Percentiles rank a stretch among this genome's conserved stretches.
phyloP scores from a whole-genome alignment of 495 filamentous ascomycete species.

The Xylaria intraflava region DNA sequence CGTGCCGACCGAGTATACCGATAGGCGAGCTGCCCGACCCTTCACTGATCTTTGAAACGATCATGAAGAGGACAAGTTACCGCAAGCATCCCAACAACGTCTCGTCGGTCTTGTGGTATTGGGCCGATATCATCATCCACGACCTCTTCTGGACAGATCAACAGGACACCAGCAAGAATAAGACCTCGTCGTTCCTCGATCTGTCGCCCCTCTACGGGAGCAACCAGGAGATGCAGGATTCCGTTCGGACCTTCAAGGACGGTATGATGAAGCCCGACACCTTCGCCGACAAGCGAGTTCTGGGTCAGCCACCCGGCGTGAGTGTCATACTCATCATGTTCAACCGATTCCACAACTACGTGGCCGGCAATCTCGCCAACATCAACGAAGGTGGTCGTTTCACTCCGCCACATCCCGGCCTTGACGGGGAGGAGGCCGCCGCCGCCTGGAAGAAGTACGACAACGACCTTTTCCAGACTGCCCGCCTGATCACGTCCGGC shows the following conservation, averaged over 20 bases:
- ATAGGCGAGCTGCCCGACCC: slow-evolving; percentile 67
- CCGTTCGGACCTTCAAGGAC: slow-evolving; percentile 70
- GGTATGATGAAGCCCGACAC: slow-evolving; percentile 80
- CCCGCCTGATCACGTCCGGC: slow-evolving; percentile 66
- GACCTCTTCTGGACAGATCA: slow-evolving; percentile 39
- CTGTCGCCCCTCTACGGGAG: slow-evolving; percentile 82
- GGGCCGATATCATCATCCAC: slow-evolving; percentile 86
- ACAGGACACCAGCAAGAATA: slow-evolving; percentile 47
- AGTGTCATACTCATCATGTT: slow-evolving; percentile 66
- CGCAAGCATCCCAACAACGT: slow-evolving; percentile 59
- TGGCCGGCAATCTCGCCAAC: slow-evolving; percentile 51
- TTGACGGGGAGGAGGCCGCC: slow-evolving; percentile 42
- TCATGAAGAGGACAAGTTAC: slow-evolving; percentile 44
- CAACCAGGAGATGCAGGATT: slow-evolving; percentile 66
- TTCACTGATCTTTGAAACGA: slow-evolving; percentile 66
- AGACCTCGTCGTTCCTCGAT: slow-evolving; percentile 81
- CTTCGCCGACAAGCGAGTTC: slow-evolving; percentile 68
- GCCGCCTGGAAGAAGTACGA: slow-evolving; percentile 63
- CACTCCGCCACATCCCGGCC: slow-evolving; percentile 42
- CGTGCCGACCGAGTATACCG: slow-evolving; percentile 38
- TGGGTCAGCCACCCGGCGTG: slow-evolving; percentile 82
- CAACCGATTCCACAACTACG: slow-evolving; percentile 72
- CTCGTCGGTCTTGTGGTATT: slow-evolving; percentile 83
- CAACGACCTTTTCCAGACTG: slow-evolving; percentile 77
- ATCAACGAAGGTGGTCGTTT: slow-evolving; percentile 72